Evolutionary conservation across 1,284 basidiomycete species (phyloP), one percentile per base, ranked within the genome.

Genomic region (Ustilago curta): DNA sequence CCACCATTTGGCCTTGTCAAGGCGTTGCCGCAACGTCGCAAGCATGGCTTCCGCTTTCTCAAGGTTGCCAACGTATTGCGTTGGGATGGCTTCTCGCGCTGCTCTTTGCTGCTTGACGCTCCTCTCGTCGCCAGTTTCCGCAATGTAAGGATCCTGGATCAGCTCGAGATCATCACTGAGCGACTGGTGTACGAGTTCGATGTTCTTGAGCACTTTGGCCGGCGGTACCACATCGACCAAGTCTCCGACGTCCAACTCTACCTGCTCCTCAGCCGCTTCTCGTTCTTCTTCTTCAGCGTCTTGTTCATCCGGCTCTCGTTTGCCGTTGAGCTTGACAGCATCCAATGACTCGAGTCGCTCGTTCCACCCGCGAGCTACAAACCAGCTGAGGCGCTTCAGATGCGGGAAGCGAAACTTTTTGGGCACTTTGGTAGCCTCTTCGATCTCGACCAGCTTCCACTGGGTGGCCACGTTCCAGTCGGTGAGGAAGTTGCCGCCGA

Each of bases 371-470:
- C 47, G 43, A 6, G 80, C 85, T 16, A 86, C 85, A 53, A 83
- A 83, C 86, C 85, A 86, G 9, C 80, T 74, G 23, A 86, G 78
- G 3, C 77, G 79, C 60, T 84, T 78, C 47, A 86, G 85, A 56
- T 85, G 84, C 9, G 96, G 96, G 80, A 95, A 99, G 43, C 94
- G 89, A 85, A 97, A 97, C 83, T 95, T 95, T 85, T 93, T 93
- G 0, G 96, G 95, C 0, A 98, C 96, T 63, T 92, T 91, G 2
- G 95, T 98, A 3, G 90, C 88, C 68, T 93, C 92, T 86, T 99
- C 96, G 78, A 99, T 96, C 59, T 95, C 91, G 53, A 94, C 89
- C 21, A 98, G 89, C 67, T 90, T 90, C 37, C 97, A 88, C 85
- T 98, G 84, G 35, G 67, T 52, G 18, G 61, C 64, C 29, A 68